Conservation (phyloP, 1,284 basidiomycete genomes). For the Ustilago cynodontis region DNA sequence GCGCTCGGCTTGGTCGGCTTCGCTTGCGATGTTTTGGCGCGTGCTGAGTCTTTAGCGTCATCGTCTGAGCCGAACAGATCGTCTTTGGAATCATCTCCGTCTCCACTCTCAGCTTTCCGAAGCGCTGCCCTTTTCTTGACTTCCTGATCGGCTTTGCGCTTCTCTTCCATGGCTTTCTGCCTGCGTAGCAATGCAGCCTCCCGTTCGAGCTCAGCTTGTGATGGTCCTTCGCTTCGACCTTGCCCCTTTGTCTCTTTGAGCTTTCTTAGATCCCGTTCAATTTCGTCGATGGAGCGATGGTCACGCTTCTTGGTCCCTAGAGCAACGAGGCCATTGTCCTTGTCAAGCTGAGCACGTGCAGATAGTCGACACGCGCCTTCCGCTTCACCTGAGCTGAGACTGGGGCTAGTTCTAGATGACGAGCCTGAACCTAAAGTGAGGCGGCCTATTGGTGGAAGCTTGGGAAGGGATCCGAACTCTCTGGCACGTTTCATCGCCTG, state of each 20-base stretch:
- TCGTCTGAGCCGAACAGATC: constrained; percentile 48
- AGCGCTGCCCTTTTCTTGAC: constrained; percentile 28
- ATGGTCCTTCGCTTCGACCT: constrained; percentile 13
- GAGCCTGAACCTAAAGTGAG: constrained; percentile 13
- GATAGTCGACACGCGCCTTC: constrained; percentile 10
- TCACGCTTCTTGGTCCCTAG: constrained; percentile 54
- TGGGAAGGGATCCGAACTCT: constrained; percentile 44
- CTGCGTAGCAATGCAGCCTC: constrained; percentile 46
- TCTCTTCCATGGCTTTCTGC: constrained; percentile 54
- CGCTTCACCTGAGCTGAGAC: constrained; percentile 13
- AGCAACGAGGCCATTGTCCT: constrained; percentile 38
- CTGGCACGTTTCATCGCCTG: constrained; percentile 40
- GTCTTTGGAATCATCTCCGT: constrained; percentile 17
- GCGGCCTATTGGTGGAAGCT: constrained; percentile 20
- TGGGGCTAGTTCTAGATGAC: constrained; percentile 22
- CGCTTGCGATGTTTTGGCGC: neutral
- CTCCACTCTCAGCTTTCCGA: constrained; percentile 12
- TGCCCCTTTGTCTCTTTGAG: constrained; percentile 36
- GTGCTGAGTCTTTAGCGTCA: neutral
- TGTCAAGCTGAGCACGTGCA: constrained; percentile 16
- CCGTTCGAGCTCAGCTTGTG: constrained; percentile 32
- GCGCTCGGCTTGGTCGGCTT: constrained; percentile 10
- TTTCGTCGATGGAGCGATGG: constrained; percentile 57
- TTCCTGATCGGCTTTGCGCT: constrained; percentile 31
- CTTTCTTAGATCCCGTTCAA: constrained; percentile 53